Evolutionary conservation across 306 rosid species (phyloP), one percentile per base, ranked within the genome.

Genomic region (Cajanus cajan): DNA sequence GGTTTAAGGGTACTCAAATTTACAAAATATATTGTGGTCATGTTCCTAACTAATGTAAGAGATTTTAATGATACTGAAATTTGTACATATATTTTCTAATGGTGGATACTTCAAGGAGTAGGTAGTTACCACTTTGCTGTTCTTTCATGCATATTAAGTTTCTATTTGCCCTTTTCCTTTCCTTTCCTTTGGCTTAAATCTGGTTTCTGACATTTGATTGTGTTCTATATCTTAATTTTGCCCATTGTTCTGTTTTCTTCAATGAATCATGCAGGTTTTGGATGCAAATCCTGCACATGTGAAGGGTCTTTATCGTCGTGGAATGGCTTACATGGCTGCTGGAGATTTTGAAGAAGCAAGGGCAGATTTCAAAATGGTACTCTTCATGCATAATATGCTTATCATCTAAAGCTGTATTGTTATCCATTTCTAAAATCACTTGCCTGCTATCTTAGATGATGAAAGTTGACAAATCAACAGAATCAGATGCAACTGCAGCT

Each of bases 281-380:
- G 99, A 95, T 39, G 92, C 98, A 52, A 95, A 93, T 80, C 99
- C 94, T 58, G 94, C 92, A 24, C 90, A 95, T 76, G 90, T 83
- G 71, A 95, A 95, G 88, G 97, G 94, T 81, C 89, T 95, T n/a
- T 95, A 92, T 83, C 96, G 99, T 44, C 98, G 99, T 63, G 99
- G 98, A 77, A 93, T 93, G 98, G 97, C 98, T 73, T 91, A 90
- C 89, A 84, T 93, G 97, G 78, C 85, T 55, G 88, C 72, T 1
- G 98, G 97, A 76, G 97, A 95, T 78, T 93, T 95, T 9, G 96
- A 95, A 77, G 99, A 95, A 84, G 99, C 99, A 68, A 88, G 80
- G 75, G 76, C 18, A 34, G 99, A 95, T 84, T 93, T 95, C 82
- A 80, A 87, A 54, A 95, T 62, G 96, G 99, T 95, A 86, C 6